These are phyloP conservation scores for Mortierella sp. DNA, from an alignment of 371 early-diverging fungal genomes.

Conservation along the genomic window DNA sequence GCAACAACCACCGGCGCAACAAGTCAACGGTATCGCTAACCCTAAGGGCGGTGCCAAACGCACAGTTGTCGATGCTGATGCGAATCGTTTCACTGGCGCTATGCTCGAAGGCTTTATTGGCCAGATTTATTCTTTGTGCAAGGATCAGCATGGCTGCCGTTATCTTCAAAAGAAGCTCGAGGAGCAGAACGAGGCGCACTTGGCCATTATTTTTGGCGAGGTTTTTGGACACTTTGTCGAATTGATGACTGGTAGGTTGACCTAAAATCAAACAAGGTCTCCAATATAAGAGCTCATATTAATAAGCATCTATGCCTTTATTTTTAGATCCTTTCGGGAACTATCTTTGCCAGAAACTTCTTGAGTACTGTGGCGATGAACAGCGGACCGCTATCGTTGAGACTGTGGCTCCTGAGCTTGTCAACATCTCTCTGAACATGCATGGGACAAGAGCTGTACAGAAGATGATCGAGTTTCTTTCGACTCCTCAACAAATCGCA, in stretches of 20 bases:
- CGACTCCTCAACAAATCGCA: constrained; percentile 75
- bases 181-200: constrained; percentile 72
- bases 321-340: constrained; percentile 88
- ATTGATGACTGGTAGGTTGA: constrained; percentile 79
- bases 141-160: constrained; percentile 93
- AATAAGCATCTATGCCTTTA: not conserved
- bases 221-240: constrained; percentile 80
- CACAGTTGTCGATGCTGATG: constrained; percentile 52
- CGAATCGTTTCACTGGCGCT: constrained; percentile 75
- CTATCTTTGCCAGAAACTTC: constrained; percentile 90
- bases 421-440: constrained; percentile 90
- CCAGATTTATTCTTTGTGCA: constrained; percentile 82
- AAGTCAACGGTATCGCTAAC: constrained; percentile 12
- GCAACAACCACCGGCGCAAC: constrained; percentile 38
- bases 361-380: constrained; percentile 82
- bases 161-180: constrained; percentile 90
- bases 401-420: constrained; percentile 78
- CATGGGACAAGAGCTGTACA: constrained; percentile 98
- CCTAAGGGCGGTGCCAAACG: constrained; percentile 51
- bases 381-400: constrained; percentile 82
- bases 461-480: constrained; percentile 90
- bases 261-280: not conserved
- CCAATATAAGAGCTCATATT: no score
- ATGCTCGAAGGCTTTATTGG: constrained; percentile 77
- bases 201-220: constrained; percentile 79